A percentile compares a stretch with the other conserved stretches of the same genome.
These are phyloP conservation scores for Diversispora eburnea DNA, from an alignment of 192 early-diverging fungal species.

Conservation along the genomic window DNA sequence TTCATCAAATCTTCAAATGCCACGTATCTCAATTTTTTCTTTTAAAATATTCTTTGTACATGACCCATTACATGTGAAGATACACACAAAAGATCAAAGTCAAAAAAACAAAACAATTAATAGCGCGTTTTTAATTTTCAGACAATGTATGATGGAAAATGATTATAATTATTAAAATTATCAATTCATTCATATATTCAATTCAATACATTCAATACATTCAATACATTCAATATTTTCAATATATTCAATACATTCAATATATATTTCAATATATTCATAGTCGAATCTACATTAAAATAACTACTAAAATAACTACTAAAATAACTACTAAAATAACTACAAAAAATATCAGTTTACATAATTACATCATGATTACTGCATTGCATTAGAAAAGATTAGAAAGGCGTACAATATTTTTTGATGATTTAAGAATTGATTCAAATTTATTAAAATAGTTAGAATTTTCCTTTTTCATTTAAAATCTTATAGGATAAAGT, in stretches of 20 bases:
- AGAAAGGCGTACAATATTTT: neutral
- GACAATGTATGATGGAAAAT: neutral
- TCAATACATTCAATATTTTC: no score
- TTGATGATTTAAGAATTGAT: neutral
- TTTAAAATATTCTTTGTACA: neutral
- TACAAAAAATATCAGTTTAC: no score
- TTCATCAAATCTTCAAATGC: conserved; percentile 1
- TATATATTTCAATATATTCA: no score
- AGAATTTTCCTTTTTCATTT: neutral
- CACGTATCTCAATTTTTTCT: neutral
- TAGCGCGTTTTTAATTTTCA: neutral
- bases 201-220: neutral
- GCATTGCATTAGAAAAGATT: neutral
- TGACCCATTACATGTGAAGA: neutral
- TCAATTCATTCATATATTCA: neutral
- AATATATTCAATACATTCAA: no score
- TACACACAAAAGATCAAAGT: neutral
- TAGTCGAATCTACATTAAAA: no score
- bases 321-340: no score
- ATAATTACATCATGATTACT: conserved; percentile 8
- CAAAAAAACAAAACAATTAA: neutral
- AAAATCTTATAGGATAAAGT: neutral
- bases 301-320: no score
- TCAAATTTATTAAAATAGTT: neutral
- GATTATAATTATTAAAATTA: neutral